Evolutionary conservation across 257 asterid species (phyloP).

Genomic region (Nicotiana knightiana): DNA sequence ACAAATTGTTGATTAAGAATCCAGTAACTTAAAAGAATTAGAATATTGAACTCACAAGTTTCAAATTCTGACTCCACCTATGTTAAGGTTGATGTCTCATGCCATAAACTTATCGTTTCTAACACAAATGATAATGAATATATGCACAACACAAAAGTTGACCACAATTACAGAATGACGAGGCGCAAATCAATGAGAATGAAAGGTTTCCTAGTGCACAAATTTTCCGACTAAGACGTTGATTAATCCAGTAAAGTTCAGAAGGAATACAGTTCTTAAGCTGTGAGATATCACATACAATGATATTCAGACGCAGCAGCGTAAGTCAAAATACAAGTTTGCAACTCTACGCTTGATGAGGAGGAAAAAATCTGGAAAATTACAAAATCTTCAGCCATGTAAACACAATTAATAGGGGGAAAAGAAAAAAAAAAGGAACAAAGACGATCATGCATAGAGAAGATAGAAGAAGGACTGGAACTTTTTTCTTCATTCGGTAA

Average conservation of each 20-base stretch:
- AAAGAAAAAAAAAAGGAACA: not conserved
- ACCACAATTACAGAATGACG: not conserved
- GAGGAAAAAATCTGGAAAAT: not conserved
- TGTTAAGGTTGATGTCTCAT: not conserved
- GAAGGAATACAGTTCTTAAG: not conserved
- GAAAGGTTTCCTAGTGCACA: not conserved
- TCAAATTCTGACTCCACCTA: too few species aligned
- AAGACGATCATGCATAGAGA: not conserved
- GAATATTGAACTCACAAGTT: too few species aligned
- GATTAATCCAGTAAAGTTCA: too few species aligned
- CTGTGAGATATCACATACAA: not conserved
- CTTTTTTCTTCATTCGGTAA: not conserved
- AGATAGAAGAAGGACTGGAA: not conserved
- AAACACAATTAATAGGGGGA: not conserved
- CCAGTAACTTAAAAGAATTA: too few species aligned
- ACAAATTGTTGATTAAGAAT: too few species aligned
- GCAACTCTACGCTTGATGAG: not conserved
- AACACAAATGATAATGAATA: not conserved
- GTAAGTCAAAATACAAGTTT: not conserved
- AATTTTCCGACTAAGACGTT: too few species aligned
- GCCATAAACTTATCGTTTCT: not conserved
- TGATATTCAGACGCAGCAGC: not conserved
- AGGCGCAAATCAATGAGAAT: not conserved
- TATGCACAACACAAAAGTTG: not conserved
- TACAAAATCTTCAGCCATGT: not conserved